phyloP scores from a whole-genome alignment of 1,139 yeast species.

The Saccharomyces pastorianus region DNA sequence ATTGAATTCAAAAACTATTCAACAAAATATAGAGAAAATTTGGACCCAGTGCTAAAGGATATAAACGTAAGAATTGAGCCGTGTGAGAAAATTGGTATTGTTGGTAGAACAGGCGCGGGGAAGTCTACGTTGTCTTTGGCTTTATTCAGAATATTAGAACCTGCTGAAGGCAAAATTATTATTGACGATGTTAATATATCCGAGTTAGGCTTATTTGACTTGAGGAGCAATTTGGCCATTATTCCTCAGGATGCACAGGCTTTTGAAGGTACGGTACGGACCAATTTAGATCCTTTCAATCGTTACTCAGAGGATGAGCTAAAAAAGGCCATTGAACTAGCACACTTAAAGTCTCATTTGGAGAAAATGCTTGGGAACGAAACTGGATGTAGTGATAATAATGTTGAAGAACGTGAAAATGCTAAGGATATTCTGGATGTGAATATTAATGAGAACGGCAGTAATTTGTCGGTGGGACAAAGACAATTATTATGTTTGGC shows the following conservation, averaged over 20 bases:
- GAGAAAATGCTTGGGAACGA: constrained; percentile 31
- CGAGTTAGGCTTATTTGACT: constrained; percentile 40
- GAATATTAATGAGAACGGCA: constrained; percentile 57
- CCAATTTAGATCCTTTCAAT: constrained; percentile 55
- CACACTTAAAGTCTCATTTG: constrained; percentile 46
- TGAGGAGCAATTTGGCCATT: constrained; percentile 49
- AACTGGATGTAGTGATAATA: constrained; percentile 13
- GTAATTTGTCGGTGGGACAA: constrained; percentile 70
- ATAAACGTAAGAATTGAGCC: constrained; percentile 47
- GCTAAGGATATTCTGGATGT: constrained; percentile 32
- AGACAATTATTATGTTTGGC: constrained; percentile 70
- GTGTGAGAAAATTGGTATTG: constrained; percentile 67
- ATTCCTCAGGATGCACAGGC: constrained; percentile 68
- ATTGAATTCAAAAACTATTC: constrained; percentile 53
- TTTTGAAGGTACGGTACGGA: constrained; percentile 53
- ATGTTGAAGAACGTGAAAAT: constrained; percentile 10
- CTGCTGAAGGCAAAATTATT: constrained; percentile 45
- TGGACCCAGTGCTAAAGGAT: constrained; percentile 50
- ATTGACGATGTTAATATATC: constrained; percentile 47
- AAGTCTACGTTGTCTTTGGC: constrained; percentile 67
- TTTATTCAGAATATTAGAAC: constrained; percentile 64
- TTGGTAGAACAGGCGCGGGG: constrained; percentile 83
- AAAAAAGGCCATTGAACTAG: constrained; percentile 46
- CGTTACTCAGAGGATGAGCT: constrained; percentile 45
- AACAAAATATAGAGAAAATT: constrained; percentile 53